Conservation (phyloP, 2,329 filamentous ascomycete species). For the Cercospora janseana region DNA sequence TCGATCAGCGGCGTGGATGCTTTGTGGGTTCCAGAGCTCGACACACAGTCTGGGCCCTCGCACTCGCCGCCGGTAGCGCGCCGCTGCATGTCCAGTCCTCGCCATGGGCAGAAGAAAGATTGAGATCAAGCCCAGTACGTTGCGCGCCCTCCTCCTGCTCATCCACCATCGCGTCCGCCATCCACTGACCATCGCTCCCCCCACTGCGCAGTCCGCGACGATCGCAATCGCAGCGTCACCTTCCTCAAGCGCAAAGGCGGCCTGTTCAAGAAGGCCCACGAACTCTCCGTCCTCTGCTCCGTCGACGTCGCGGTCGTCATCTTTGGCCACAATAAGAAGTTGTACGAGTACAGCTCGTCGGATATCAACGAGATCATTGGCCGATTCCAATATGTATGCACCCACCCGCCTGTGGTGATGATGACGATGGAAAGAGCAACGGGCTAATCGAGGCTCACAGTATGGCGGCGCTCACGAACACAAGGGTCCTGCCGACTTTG, state of each 20-base stretch:
- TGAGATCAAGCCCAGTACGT: conserved; percentile 76
- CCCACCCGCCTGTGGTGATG: background rate
- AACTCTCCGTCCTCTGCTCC: conserved; percentile 94
- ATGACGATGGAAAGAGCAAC: conserved; percentile 12
- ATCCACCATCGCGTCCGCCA: background rate
- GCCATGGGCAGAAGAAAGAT: conserved; percentile 97
- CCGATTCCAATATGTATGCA: conserved; percentile 82
- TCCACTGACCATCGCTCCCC: background rate
- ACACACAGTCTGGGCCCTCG: background rate
- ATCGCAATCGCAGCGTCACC: conserved; percentile 50
- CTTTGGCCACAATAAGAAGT: conserved; percentile 97
- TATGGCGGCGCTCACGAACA: conserved; percentile 93
- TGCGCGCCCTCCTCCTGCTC: conserved; percentile 7
- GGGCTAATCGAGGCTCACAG: conserved; percentile 48
- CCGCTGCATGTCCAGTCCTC: conserved; percentile 17
- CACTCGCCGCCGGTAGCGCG: conserved; percentile 15
- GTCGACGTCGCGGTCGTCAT: conserved; percentile 99
- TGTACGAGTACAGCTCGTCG: conserved; percentile 94
- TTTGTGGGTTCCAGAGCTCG: background rate
- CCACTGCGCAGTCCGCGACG: conserved; percentile 25
- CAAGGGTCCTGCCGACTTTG: conserved; percentile 91
- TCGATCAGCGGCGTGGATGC: conserved; percentile 4
- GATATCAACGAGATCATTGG: conserved; percentile 89
- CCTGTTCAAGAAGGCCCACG: conserved; percentile 98
- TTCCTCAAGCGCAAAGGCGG: conserved; percentile 98